Conservation (phyloP, 371 early-diverging fungal species). For the Actinomucor elegans region DNA sequence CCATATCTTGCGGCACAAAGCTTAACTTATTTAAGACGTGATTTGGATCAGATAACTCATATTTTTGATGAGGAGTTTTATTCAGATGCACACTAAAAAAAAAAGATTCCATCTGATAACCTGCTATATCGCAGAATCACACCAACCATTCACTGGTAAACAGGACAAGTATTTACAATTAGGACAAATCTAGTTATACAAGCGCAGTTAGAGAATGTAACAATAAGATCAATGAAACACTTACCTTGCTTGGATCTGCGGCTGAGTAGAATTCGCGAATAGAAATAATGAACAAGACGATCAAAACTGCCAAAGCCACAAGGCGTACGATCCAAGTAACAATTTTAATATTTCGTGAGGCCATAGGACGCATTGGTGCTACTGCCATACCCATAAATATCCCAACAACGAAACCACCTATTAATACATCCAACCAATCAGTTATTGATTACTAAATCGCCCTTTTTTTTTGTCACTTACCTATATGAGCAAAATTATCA, state of each 20-base stretch:
- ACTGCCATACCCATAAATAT: constrained; percentile 52
- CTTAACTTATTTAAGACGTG: too few species aligned
- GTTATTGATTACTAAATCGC: too few species aligned
- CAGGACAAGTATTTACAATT: constrained; percentile 48
- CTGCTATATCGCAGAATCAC: constrained; percentile 20
- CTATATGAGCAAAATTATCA: constrained; percentile 80
- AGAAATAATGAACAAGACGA: constrained; percentile 39
- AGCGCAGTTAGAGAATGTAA: constrained; percentile 4
- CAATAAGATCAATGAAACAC: not conserved
- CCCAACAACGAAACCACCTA: constrained; percentile 60
- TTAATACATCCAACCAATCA: too few species aligned
- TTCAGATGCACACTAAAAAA: not conserved
- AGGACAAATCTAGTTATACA: constrained; percentile 37
- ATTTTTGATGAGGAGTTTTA: not conserved
- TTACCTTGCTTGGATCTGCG: constrained; percentile 40
- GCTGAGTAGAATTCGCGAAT: constrained; percentile 53
- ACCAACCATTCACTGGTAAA: constrained; percentile 41
- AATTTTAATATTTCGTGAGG: constrained; percentile 36
- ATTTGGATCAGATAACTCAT: constrained; percentile 5
- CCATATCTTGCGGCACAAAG: too few species aligned
- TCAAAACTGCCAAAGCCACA: constrained; percentile 35
- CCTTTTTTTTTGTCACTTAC: too few species aligned
- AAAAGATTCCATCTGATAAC: constrained; percentile 1
- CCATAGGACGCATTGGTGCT: constrained; percentile 40
- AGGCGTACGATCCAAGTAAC: constrained; percentile 41